Conservation (phyloP, 768 basidiomycete genomes). For the Amanita rubescens region DNA sequence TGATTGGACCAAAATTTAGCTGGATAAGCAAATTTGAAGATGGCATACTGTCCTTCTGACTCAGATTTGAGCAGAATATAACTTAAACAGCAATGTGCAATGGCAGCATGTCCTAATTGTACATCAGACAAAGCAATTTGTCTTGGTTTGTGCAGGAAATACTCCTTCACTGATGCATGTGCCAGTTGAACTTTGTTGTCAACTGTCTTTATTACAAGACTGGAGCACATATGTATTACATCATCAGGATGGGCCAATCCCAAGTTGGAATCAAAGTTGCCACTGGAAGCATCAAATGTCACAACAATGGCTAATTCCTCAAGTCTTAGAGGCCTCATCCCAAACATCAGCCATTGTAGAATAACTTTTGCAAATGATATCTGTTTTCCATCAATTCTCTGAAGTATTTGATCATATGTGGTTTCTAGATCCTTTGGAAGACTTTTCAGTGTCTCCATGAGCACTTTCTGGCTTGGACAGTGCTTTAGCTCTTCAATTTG, state of each 20-base stretch:
- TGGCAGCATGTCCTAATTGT: no score
- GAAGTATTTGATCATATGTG: slow-evolving; percentile 17
- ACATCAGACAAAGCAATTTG: no score
- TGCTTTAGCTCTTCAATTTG: slow-evolving; percentile 14
- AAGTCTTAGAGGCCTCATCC: neutral
- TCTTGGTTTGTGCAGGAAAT: neutral
- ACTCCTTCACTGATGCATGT: neutral
- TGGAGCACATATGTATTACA: neutral
- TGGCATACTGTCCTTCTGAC: no score
- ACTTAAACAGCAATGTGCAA: no score
- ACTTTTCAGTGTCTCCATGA: slow-evolving; percentile 11
- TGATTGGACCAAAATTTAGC: no score
- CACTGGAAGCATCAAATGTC: neutral
- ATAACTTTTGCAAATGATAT: neutral
- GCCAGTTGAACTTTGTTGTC: neutral
- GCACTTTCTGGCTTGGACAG: slow-evolving; percentile 8
- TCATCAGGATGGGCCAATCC: neutral
- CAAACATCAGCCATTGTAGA: neutral
- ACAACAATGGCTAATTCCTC: neutral
- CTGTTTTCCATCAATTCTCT: slow-evolving; percentile 10
- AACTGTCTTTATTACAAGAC: neutral
- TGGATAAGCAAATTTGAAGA: no score
- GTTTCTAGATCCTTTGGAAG: slow-evolving; percentile 11
- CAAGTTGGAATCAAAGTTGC: neutral
- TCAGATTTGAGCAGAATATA: no score